Base-by-base conservation (phyloP, 345 rosid genomes). In the Xanthoceras sorbifolium region DNA sequence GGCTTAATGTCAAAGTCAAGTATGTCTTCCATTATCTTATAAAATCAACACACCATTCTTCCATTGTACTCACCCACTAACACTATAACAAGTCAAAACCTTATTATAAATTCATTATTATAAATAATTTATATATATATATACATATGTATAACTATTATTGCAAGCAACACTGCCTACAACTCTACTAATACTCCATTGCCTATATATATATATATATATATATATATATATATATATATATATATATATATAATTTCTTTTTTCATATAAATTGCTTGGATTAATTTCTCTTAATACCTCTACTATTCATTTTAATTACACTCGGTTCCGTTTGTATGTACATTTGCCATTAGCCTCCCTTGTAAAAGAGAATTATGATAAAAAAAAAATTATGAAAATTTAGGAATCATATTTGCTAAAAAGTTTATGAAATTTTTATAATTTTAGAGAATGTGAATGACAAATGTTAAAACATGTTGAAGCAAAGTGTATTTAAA, bases 1-100 rank as follows among this genome's bases (percentile, higher is more conserved):
- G 40, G 52, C 75, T 72, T 76, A 68, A 76, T 76, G 69, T 81
- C 48, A 0, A 81, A 81, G 80, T 74, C 69, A 81, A 57, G 83
- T 67, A 64, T 81, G 80, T 71, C 44, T 10, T 55, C 61, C 15
- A 6, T 46, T 36, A 23, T 40, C 18, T 40, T 9, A 57, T 64
- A 28, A 17, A 17, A 31, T 25, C 29, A 26, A 54, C 64, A 36
- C 71, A n/a, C 10, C 60, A 54, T 54, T 54, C 76, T 69, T 68
- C 25, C 17, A 50, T 8, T 26, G 7, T 57, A 73, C 38, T 61
- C 72, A 36, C 14, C 69, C 63, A 77, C 69, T 64, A 26, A 25
- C 23, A 7, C 2, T 12, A 28, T n/a, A 14, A 59, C 15, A 59
- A 40, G 25, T 72, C 55, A 25, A n/a, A n/a, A 71, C 32, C 12